phyloP scores from a whole-genome alignment of 2,329 filamentous ascomycete genomes.

The Botrytis paeoniae region DNA sequence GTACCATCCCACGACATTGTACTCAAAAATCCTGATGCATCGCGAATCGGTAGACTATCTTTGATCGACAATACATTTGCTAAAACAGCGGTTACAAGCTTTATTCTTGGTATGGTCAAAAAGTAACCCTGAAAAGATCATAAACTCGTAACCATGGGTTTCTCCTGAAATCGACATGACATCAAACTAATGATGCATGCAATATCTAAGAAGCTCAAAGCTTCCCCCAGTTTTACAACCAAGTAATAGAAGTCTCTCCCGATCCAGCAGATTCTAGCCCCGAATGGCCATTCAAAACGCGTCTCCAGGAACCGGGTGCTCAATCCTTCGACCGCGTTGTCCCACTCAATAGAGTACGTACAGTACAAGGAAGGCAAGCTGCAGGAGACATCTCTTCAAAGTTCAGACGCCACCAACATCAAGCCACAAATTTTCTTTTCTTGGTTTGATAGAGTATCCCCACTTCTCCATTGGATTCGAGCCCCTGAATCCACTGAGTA shows the following conservation, averaged over 20 bases:
- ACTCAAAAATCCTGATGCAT: not conserved
- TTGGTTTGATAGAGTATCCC: not conserved
- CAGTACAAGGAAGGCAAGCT: not conserved
- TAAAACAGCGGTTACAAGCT: not conserved
- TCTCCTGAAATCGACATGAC: constrained; percentile 7
- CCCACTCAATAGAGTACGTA: not conserved
- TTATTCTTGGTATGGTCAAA: not conserved
- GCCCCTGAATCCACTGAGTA: not conserved
- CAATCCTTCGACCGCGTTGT: not conserved
- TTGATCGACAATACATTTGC: not conserved
- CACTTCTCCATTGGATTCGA: not conserved
- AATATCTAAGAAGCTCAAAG: not conserved
- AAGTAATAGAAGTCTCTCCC: not conserved
- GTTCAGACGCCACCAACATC: not conserved
- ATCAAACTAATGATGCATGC: constrained; percentile 13
- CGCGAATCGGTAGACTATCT: not conserved
- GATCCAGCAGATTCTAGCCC: not conserved
- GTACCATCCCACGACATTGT: not conserved
- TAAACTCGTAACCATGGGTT: not conserved
- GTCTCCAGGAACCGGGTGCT: not conserved
- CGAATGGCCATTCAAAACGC: not conserved
- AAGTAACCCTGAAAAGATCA: not conserved
- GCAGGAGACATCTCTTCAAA: not conserved
- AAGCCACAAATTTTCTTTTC: not conserved
- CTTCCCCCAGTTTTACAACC: not conserved